Evolutionary conservation across 805 yeast genomes (phyloP), one percentile per base, ranked within the genome.

Genomic region (Pichia occidentalis): DNA sequence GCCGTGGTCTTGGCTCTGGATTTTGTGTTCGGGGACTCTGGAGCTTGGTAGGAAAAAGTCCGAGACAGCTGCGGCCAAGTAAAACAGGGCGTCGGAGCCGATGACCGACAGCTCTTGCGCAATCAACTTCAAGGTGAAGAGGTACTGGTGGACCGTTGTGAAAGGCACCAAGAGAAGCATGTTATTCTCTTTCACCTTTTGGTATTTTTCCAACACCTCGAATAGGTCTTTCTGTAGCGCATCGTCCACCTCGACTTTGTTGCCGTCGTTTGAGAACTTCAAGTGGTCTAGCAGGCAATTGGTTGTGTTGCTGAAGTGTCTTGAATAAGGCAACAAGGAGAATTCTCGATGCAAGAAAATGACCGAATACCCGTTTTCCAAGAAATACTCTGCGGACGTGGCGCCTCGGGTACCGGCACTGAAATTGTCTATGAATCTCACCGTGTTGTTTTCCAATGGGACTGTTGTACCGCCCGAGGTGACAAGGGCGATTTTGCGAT

Each of bases 321-420:
- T 73, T n/a, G 95, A 83, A 52, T 83, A 92, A 1, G 99, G 99
- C 47, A 85, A 68, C 39, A 92, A 67, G 0, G 95, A 84, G 60
- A 86, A 90, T 59, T 92, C 96, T 31, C 99, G 69, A 59, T 92
- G 95, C 28, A 92, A 61, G 53, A 92, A 92, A 23, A 92, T 81
- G 25, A 92, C 98, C 11, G 95, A 90, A 54, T 92, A 92, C 1
- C 87, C 95, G 40, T 74, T 65, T 39, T 81, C 85, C 37, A 92
- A 64, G 49, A 90, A 85, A 54, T 85, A 81, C 59, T 92, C 98
- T 4, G 97, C 95, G 27, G 94, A 80, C 0, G 95, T 78, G 4
- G 98, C 95, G 39, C 98, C 99, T 60, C 99, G 75, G 0, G 97
- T 92, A 18, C 99, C 99, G 18, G 97, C 97, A 47, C 92, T 80